These are phyloP conservation scores for Achaetomiella virescens DNA, from an alignment of 495 filamentous ascomycete genomes.

Conservation along the genomic window DNA sequence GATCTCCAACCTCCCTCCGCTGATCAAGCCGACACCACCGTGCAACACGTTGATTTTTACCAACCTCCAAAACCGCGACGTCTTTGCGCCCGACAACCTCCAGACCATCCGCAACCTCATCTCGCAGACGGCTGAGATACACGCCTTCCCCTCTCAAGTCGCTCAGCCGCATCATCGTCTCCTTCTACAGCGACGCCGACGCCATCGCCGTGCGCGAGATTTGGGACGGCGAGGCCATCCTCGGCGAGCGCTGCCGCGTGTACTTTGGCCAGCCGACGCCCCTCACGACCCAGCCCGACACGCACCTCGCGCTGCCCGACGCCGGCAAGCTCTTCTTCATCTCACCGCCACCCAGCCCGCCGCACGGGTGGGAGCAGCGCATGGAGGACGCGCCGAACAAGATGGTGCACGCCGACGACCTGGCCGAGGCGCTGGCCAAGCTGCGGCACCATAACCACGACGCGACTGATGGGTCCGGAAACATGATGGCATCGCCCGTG, in stretches of 20 bases:
- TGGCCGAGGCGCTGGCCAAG: slow-evolving; percentile 71
- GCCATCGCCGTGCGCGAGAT: slow-evolving; percentile 66
- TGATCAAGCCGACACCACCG: slow-evolving; percentile 72
- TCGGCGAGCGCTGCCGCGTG: slow-evolving; percentile 65
- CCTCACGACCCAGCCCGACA: slow-evolving; percentile 41
- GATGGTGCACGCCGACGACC: slow-evolving; percentile 83
- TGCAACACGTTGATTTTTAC: slow-evolving; percentile 94
- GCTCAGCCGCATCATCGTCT: slow-evolving; percentile 84
- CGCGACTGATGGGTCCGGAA: neutral
- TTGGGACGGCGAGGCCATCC: slow-evolving; percentile 63
- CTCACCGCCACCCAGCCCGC: slow-evolving; percentile 83
- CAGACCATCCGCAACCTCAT: slow-evolving; percentile 69
- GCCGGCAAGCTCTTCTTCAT: slow-evolving; percentile 94
- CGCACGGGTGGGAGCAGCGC: slow-evolving; percentile 86
- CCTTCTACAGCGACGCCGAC: slow-evolving; percentile 67
- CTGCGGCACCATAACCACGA: slow-evolving; percentile 43
- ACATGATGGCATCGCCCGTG: slow-evolving; percentile 17
- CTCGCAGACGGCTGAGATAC: slow-evolving; percentile 59
- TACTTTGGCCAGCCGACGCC: slow-evolving; percentile 85
- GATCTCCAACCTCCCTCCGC: slow-evolving; percentile 77
- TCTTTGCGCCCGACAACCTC: slow-evolving; percentile 75
- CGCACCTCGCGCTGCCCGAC: slow-evolving; percentile 76
- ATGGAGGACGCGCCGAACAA: slow-evolving; percentile 91
- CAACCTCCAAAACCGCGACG: slow-evolving; percentile 67
- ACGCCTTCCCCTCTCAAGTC: slow-evolving; percentile 88